Percentiles rank a stretch among this genome's conserved stretches.
phyloP scores from a whole-genome alignment of 2,329 filamentous ascomycete genomes.

The Myriosclerotinia duriaeana region DNA sequence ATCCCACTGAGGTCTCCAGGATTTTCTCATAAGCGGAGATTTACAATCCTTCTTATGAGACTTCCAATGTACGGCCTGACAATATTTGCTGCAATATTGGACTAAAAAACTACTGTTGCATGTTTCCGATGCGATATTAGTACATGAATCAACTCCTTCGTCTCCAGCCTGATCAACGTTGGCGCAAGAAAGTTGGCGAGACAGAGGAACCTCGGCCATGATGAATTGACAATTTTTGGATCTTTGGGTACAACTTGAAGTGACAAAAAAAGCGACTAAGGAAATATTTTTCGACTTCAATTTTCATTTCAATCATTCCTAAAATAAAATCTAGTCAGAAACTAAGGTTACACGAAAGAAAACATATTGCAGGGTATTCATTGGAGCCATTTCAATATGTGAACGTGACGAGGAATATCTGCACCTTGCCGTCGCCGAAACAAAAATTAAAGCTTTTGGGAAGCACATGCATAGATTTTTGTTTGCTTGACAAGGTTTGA shows the following conservation, averaged over 20 bases:
- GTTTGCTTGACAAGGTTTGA: not conserved
- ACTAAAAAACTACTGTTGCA: constrained; percentile 21
- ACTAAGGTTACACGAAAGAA: not conserved
- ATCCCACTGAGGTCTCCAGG: constrained; percentile 15
- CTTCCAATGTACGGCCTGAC: constrained; percentile 13
- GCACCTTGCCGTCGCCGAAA: not conserved
- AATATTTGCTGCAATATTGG: constrained; percentile 42
- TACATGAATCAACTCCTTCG: not conserved
- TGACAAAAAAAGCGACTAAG: not conserved
- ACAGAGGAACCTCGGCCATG: not conserved
- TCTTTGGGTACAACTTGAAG: not conserved
- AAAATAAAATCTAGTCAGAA: not conserved
- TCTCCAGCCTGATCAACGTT: not conserved
- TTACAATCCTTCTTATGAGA: constrained; percentile 17
- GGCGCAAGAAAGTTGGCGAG: not conserved
- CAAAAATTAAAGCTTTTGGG: not conserved
- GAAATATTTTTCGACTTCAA: too few species aligned
- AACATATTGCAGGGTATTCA: not conserved
- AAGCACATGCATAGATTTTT: not conserved
- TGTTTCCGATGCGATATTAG: not conserved
- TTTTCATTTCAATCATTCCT: not conserved
- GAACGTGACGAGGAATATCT: not conserved
- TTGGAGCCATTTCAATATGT: constrained; percentile 1
- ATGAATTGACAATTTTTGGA: not conserved
- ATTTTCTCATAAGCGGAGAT: constrained; percentile 15